A percentile compares a stretch with the other conserved stretches of the same genome.
These are phyloP conservation scores for Colletotrichum scovillei DNA, from an alignment of 2,329 filamentous ascomycete species.

Conservation along the genomic window DNA sequence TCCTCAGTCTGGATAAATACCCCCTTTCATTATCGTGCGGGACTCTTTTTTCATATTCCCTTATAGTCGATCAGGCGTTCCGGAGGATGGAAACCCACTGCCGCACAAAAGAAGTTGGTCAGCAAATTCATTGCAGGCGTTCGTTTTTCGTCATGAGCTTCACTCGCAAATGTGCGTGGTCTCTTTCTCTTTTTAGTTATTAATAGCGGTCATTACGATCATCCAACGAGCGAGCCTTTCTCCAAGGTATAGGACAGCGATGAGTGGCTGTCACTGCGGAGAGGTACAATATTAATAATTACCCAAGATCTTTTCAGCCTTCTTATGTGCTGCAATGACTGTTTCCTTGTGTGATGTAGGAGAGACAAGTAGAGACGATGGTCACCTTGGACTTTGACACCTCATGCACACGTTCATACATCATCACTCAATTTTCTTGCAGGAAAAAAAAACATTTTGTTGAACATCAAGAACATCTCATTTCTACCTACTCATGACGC, in stretches of 20 bases:
- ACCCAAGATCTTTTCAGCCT: background rate
- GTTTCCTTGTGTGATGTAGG: background rate
- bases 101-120: background rate
- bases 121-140: constrained; percentile 8
- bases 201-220: background rate
- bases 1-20: constrained; percentile 36
- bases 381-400: too few relatives aligned
- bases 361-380: background rate
- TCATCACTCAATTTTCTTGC: too few relatives aligned
- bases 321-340: background rate
- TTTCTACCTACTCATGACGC: constrained; percentile 37
- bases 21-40: constrained; percentile 24
- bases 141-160: background rate
- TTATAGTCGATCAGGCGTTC: constrained; percentile 8
- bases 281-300: background rate
- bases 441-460: background rate
- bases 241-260: background rate
- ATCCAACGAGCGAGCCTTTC: background rate
- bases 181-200: background rate
- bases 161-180: too few relatives aligned
- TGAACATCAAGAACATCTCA: constrained; percentile 35
- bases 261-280: background rate
- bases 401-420: background rate
- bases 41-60: background rate
- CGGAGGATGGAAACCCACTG: background rate